Conservation (phyloP, 352 stramenopile species). For the Phytophthora foliorum region DNA sequence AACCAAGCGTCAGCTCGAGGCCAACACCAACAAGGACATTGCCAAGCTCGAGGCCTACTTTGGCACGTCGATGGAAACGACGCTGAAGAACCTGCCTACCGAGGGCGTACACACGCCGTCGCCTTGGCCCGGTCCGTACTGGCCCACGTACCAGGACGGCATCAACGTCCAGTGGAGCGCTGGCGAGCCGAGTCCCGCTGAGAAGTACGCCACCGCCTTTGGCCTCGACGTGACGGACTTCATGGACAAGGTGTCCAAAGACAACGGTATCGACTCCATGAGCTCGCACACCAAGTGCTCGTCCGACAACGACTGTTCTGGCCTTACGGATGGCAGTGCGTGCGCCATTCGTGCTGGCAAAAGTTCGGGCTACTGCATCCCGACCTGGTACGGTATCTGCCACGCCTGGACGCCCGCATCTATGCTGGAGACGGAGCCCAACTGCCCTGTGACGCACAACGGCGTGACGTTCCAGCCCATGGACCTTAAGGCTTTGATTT, state of each 20-base stretch:
- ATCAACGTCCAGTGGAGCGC: conserved; percentile 55
- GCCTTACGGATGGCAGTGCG: conserved; percentile 36
- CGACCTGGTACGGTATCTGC: conserved; percentile 52
- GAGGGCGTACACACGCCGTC: conserved; percentile 14
- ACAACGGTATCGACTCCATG: conserved; percentile 40
- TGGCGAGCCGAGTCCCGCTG: conserved; percentile 31
- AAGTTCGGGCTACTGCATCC: conserved; percentile 51
- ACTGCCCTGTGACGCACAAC: conserved; percentile 47
- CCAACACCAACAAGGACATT: conserved; percentile 29
- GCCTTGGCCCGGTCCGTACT: conserved; percentile 45
- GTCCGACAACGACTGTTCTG: conserved; percentile 39
- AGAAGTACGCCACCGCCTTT: conserved; percentile 55
- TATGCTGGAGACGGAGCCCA: conserved; percentile 41
- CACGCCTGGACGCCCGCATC: conserved; percentile 50
- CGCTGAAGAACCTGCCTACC: conserved; percentile 25
- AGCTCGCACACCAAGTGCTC: conserved; percentile 32
- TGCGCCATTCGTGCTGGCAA: conserved; percentile 42
- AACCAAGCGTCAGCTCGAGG: conserved; percentile 12
- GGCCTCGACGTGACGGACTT: conserved; percentile 38
- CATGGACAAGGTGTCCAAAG: conserved; percentile 43
- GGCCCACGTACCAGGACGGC: conserved; percentile 61
- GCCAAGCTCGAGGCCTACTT: conserved; percentile 31
- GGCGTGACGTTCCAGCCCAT: conserved; percentile 50
- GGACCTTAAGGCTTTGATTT: conserved; percentile 53
- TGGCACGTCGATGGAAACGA: conserved; percentile 19